Base-by-base conservation (phyloP, 306 rosid genomes). In the Casuarina equisetifolia region DNA sequence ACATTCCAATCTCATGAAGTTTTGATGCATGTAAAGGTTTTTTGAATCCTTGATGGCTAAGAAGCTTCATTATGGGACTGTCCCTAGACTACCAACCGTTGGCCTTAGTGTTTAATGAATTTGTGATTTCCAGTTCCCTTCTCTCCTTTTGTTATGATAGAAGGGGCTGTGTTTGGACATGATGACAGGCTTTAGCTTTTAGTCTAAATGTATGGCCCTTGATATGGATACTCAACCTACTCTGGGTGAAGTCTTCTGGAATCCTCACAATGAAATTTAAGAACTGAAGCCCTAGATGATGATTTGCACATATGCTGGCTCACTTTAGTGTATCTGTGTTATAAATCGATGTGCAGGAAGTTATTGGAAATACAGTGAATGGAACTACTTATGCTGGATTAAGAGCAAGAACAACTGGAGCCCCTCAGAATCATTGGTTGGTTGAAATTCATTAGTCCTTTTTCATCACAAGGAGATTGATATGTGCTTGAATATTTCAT, bases 361-460 rank as follows among this genome's bases (percentile, higher is more conserved):
- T 95, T 35, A 84, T 95, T 76, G 99, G 97, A 6, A 86, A 92
- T 49, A 40, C 97, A 4, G 97, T 95, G 13, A 95, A 92, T 4
- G 99, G 99, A 36, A 95, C 99, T 9, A 92, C 99, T 35, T 92
- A 92, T 66, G 97, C 97, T 35, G 97, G 99, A 62, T 82, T 96
- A 58, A 86, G 98, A 87, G 99, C 97, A 51, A 91, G 98, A 71
- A 96, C 99, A 67, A 91, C 98, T 0, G 97, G 98, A 54, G 99
- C 99, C 75, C 99, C 97, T 38, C 99, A 92, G 70, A 96, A 96
- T 74, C 98, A 96, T 78, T 96, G 99, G 99, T 96, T 32, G 43
- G 77, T 79, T 15, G 50, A 74, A 46, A 12, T 35, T 77, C n/a
- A 38, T 20, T 69, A 16, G 69, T 51, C 40, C 59, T 9, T 25